Percentiles rank a stretch among this genome's conserved stretches.
phyloP scores from a whole-genome alignment of 1,284 basidiomycete genomes.

The Rhodotorula mucilaginosa region DNA sequence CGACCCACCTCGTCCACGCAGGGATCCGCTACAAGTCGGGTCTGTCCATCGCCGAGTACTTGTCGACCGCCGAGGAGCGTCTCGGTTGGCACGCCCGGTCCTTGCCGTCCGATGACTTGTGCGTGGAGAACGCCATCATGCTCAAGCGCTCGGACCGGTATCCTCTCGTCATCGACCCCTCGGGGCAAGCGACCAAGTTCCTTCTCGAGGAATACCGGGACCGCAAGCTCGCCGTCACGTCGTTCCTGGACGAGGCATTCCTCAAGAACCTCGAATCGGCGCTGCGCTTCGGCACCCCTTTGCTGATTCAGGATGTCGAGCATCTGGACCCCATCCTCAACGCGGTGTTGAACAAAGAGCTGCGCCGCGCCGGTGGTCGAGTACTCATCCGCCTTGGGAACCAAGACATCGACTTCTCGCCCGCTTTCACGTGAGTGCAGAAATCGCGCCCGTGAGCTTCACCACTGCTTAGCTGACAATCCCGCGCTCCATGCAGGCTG shows the following conservation, averaged over 20 bases:
- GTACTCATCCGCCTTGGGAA: conserved; percentile 96
- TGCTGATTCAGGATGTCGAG: conserved; percentile 97
- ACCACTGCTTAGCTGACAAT: not conserved
- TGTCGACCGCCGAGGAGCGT: conserved; percentile 95
- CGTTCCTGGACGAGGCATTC: conserved; percentile 98
- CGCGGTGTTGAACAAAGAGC: conserved; percentile 94
- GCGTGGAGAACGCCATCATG: conserved; percentile 98
- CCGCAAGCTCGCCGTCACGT: conserved; percentile 95
- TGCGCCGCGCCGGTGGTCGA: conserved; percentile 81
- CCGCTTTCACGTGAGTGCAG: conserved; percentile 76
- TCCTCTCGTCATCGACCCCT: conserved; percentile 96
- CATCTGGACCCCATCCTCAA: conserved; percentile 97
- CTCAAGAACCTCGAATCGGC: conserved; percentile 97
- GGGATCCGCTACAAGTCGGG: conserved; percentile 89
- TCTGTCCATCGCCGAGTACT: conserved; percentile 88
- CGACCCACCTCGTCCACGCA: conserved; percentile 80
- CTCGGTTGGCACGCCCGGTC: conserved; percentile 94
- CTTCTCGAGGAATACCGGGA: conserved; percentile 92
- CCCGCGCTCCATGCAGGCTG: conserved; percentile 56
- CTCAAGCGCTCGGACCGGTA: conserved; percentile 97
- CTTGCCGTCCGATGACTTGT: conserved; percentile 89
- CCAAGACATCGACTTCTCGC: conserved; percentile 99
- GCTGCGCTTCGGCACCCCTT: conserved; percentile 95
- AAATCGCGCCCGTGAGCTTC: too few species aligned
- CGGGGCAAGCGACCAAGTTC: conserved; percentile 96